Evolutionary conservation across 176 grass and related monocot species (phyloP).

Genomic region (Phoenix dactylifera): DNA sequence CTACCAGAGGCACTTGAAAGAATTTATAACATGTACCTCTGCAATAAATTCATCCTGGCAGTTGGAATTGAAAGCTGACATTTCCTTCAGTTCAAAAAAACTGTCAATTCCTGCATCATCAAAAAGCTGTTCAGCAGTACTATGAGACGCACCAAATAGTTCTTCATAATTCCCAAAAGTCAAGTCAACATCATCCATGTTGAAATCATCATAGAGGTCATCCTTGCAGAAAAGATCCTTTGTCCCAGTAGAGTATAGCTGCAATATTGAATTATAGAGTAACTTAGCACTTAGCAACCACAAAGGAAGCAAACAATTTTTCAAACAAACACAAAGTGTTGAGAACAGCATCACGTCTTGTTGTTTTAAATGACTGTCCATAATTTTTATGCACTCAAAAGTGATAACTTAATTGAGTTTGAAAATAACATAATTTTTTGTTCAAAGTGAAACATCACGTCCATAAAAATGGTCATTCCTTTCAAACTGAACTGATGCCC

Average conservation of each 20-base stretch:
- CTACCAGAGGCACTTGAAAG: no score
- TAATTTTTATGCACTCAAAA: no score
- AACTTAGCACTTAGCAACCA: no score
- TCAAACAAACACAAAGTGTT: no score
- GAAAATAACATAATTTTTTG: no score
- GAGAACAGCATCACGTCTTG: no score
- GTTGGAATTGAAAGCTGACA: slow-evolving; percentile 29
- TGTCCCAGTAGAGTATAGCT: slow-evolving; percentile 35
- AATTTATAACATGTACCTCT: slow-evolving; percentile 37
- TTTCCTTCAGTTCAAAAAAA: slow-evolving; percentile 80
- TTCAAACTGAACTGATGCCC: no score
- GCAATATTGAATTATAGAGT: slow-evolving; percentile 19
- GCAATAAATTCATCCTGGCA: slow-evolving; percentile 17
- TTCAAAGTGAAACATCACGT: no score
- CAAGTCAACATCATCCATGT: slow-evolving; percentile 67
- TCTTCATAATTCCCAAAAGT: slow-evolving; percentile 95
- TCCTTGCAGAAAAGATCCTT: slow-evolving; percentile 63
- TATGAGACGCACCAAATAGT: slow-evolving; percentile 66
- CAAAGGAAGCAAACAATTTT: no score
- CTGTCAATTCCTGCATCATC: slow-evolving; percentile 88
- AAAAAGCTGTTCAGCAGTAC: slow-evolving; percentile 65
- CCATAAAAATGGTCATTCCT: no score
- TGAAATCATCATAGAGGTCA: slow-evolving; percentile 67
- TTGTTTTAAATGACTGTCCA: no score
- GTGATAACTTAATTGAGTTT: no score